A percentile compares a stretch with the other conserved stretches of the same genome.
Conservation (phyloP, 2,329 filamentous ascomycete genomes). For the Diaporthe nobilis region DNA sequence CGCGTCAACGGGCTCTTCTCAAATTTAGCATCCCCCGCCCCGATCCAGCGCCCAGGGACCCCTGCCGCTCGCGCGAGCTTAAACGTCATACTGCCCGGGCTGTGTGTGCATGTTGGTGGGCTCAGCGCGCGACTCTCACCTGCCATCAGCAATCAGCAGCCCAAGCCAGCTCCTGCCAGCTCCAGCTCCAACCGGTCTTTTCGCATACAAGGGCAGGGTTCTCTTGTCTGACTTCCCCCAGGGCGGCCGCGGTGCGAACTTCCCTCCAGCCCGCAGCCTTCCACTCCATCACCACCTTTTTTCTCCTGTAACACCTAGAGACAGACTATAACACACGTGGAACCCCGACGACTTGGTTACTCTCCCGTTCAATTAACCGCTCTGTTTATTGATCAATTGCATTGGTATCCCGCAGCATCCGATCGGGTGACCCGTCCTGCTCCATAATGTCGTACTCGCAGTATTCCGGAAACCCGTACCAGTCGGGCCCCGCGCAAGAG, state of each 20-base stretch:
- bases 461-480: conserved; percentile 44
- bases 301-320: conserved; percentile 5
- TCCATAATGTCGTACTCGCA: conserved; percentile 47
- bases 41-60: background rate
- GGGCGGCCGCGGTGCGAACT: conserved; percentile 11
- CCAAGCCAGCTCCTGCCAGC: conserved; percentile 1
- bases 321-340: conserved; percentile 31
- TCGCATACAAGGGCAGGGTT: conserved; percentile 9
- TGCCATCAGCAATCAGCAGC: conserved; percentile 26
- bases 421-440: conserved; percentile 10
- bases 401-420: conserved; percentile 10
- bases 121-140: conserved; percentile 9
- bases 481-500: conserved; percentile 46
- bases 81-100: conserved; percentile 22
- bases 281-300: background rate
- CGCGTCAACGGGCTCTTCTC: background rate
- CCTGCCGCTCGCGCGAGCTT: conserved; percentile 14
- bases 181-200: background rate
- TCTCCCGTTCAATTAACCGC: conserved; percentile 49
- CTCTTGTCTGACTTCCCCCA: background rate
- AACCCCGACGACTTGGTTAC: conserved; percentile 34
- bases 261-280: background rate
- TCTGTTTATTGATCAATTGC: conserved; percentile 8
- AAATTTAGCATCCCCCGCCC: conserved; percentile 20
- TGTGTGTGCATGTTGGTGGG: conserved; percentile 23